Evolutionary conservation across 1,284 basidiomycete genomes (phyloP).

Genomic region (Cerrena zonata): DNA sequence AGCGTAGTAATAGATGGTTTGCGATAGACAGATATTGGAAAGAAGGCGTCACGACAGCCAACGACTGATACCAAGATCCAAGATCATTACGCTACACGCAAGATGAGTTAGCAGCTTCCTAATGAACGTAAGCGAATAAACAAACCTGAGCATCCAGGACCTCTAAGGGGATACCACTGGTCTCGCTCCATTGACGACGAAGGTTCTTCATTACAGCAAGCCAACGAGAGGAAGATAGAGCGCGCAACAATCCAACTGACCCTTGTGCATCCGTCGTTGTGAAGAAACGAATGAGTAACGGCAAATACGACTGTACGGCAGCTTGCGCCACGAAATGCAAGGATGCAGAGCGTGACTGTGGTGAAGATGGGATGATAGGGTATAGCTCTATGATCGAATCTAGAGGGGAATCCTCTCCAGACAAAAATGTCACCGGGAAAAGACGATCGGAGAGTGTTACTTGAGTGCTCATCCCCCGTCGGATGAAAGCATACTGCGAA

Average conservation of each 20-base stretch:
- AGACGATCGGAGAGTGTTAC: background rate
- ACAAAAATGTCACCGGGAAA: background rate
- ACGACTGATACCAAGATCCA: background rate
- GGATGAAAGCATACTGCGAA: slow-evolving; percentile 1
- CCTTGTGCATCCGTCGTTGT: background rate
- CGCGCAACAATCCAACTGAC: background rate
- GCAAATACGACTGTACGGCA: background rate
- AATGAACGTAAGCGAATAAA: background rate
- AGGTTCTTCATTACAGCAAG: background rate
- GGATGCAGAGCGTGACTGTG: background rate
- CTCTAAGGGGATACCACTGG: background rate
- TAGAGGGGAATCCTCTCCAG: slow-evolving; percentile 1
- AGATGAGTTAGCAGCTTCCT: background rate
- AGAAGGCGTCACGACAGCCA: background rate
- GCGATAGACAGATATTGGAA: background rate
- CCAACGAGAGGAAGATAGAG: background rate
- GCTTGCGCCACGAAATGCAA: background rate
- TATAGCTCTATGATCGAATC: background rate
- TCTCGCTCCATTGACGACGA: background rate
- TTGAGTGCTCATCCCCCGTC: background rate
- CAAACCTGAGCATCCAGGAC: background rate
- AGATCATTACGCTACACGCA: background rate
- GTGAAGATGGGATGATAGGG: background rate
- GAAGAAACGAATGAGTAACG: background rate
- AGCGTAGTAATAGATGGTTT: background rate